Base-by-base conservation (phyloP, 192 early-diverging fungal genomes). In the Backusella mclennaniae region DNA sequence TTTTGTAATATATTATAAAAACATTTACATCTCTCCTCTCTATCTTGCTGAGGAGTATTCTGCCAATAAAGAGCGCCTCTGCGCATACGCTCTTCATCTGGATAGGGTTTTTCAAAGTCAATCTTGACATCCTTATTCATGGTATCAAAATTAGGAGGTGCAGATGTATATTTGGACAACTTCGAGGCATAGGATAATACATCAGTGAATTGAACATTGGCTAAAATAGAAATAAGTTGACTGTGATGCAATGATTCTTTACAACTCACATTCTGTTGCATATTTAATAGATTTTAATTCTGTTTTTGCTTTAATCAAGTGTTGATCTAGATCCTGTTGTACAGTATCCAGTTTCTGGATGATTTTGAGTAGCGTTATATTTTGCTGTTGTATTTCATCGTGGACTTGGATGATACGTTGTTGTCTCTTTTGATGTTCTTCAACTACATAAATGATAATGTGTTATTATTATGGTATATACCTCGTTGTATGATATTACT, bases 21-120 rank as follows among this genome's bases (percentile, higher is more conserved):
- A 23, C 5, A 74, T 74, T 80, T 73, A 82, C 74, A 80, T 56
- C 42, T 75, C 31, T 77, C 83, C 74, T 78, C 82, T 9, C 73
- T 71, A 12, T 74, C 76, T 35, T 80, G 80, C 15, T 83, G 83
- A 14, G 85, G 73, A 33, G 78, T 59, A 63, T 86, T 80, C 67
- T 88, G 87, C 80, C 85, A 83, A 21, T 88, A 86, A 8, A 88
- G 44, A 19, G 85, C 73, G 15, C 87, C 85, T 31, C 82, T 74
- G 12, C 87, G 82, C 85, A 88, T 88, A 29, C 77, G 80, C 63
- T 86, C 85, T 69, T 88, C 87, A 44, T 86, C 83, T 29, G 87
- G 87, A 52, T 88, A 88, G 9, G 87, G 87, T 15, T 85, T 85
- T 44, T 88, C 87, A 44, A 84, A 84, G 17, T 83, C 80, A 26